A percentile compares a stretch with the other conserved stretches of the same genome.
Evolutionary conservation across 2,329 filamentous ascomycete genomes (phyloP).

Genomic region (Hypomyces rosellus): DNA sequence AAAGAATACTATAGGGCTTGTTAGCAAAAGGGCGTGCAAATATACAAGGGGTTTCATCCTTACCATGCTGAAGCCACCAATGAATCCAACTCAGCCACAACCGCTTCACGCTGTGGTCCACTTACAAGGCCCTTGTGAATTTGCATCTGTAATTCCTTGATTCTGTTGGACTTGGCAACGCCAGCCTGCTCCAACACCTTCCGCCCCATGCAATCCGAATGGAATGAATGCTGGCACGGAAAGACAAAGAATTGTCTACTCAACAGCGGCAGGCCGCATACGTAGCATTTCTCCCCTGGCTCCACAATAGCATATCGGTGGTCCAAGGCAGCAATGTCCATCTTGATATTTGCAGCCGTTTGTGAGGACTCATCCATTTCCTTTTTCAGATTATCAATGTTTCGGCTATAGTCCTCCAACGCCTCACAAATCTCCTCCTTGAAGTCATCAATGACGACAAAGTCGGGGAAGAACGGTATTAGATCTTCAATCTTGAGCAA

Average conservation of each 20-base stretch:
- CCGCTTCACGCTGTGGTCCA: constrained; percentile 68
- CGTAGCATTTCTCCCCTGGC: constrained; percentile 89
- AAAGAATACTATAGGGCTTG: constrained; percentile 63
- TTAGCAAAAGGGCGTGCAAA: constrained; percentile 2
- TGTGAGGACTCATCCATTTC: constrained; percentile 94
- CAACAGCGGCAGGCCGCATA: constrained; percentile 77
- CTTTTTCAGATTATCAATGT: constrained; percentile 79
- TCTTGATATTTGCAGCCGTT: constrained; percentile 84
- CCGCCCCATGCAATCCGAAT: constrained; percentile 85
- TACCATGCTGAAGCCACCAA: constrained; percentile 86
- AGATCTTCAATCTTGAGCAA: constrained; percentile 91
- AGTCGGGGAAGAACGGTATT: constrained; percentile 97
- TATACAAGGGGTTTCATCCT: constrained; percentile 22
- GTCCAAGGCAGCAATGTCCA: constrained; percentile 80
- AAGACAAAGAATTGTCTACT: constrained; percentile 97
- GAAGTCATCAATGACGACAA: constrained; percentile 98
- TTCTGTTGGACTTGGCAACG: constrained; percentile 67
- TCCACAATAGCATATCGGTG: constrained; percentile 93
- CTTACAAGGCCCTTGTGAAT: constrained; percentile 69
- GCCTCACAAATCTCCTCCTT: constrained; percentile 96
- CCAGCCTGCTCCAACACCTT: constrained; percentile 80
- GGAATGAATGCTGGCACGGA: constrained; percentile 95
- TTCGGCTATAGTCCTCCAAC: constrained; percentile 85
- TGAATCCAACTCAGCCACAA: constrained; percentile 85
- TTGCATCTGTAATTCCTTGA: constrained; percentile 77